phyloP scores from a whole-genome alignment of 345 rosid species.

The Turnera subulata region DNA sequence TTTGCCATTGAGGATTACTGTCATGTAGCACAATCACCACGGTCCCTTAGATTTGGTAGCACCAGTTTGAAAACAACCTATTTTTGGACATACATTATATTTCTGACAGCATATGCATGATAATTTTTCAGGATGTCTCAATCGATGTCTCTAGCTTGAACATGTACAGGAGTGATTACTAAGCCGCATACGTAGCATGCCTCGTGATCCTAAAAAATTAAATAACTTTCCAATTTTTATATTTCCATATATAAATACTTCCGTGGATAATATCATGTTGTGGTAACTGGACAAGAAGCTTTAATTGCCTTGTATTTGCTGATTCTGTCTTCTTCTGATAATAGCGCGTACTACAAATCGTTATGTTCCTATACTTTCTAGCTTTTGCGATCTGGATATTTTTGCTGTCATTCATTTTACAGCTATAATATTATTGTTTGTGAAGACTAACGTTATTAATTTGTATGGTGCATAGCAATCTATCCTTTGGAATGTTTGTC shows the following conservation, averaged over 20 bases:
- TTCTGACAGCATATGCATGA: conserved; percentile 7
- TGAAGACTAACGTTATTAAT: too few species aligned
- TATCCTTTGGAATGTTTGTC: too few species aligned
- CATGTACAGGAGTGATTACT: conserved; percentile 31
- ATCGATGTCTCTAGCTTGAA: conserved; percentile 19
- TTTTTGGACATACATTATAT: conserved; percentile 27
- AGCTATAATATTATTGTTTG: too few species aligned
- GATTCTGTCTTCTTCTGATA: too few species aligned
- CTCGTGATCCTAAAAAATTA: conserved; percentile 26
- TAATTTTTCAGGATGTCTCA: conserved; percentile 22
- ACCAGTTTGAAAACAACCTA: conserved; percentile 29
- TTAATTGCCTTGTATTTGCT: too few species aligned
- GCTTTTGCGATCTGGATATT: too few species aligned
- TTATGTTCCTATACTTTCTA: too few species aligned
- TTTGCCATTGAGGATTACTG: conserved; percentile 13
- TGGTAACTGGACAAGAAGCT: conserved; percentile 7
- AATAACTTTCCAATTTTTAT: too few species aligned
- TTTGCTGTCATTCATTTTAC: too few species aligned
- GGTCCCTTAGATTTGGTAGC: conserved; percentile 32
- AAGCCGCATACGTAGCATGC: conserved; percentile 39
- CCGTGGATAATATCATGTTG: conserved; percentile 6
- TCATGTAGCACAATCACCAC: conserved; percentile 15
- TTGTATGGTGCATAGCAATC: too few species aligned
- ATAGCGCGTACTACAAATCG: too few species aligned
- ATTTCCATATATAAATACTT: too few species aligned